Conservation (phyloP, 306 rosid genomes). For the Malus domestica region DNA sequence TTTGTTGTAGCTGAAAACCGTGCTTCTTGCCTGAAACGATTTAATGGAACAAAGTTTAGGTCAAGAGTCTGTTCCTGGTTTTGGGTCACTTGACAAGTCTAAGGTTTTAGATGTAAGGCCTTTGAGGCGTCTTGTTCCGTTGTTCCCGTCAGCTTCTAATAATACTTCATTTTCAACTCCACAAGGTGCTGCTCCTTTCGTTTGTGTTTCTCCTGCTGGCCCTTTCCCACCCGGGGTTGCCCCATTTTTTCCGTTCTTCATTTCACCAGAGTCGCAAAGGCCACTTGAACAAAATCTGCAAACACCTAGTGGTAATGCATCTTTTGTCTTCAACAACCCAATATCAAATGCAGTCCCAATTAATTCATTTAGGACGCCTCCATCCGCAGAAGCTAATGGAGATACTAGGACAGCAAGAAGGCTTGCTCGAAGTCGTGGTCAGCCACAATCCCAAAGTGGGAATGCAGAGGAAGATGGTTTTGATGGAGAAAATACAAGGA, state of each 20-base stretch:
- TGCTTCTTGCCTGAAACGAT: conserved; percentile 20
- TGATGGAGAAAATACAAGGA: conserved; percentile 27
- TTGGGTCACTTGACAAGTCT: conserved; percentile 71
- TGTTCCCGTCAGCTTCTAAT: conserved; percentile 63
- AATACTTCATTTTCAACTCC: conserved; percentile 47
- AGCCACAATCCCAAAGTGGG: conserved; percentile 23
- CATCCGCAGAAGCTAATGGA: conserved; percentile 8
- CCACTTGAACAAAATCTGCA: conserved; percentile 39
- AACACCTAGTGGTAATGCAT: conserved; percentile 26
- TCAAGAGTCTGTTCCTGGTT: conserved; percentile 39
- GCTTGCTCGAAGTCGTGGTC: conserved; percentile 35
- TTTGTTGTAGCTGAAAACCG: background rate
- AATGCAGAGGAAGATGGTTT: conserved; percentile 38
- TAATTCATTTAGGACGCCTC: conserved; percentile 60
- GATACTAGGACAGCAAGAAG: conserved; percentile 2
- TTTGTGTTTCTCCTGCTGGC: conserved; percentile 78
- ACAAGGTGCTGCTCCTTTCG: conserved; percentile 82
- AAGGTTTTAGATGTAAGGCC: conserved; percentile 83
- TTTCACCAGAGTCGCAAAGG: conserved; percentile 45
- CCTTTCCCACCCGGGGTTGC: conserved; percentile 77
- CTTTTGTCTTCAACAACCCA: conserved; percentile 21
- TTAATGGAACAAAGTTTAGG: conserved; percentile 61
- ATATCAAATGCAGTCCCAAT: conserved; percentile 67
- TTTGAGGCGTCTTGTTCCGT: conserved; percentile 67
- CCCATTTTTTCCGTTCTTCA: conserved; percentile 70